Evolutionary conservation across 1,139 yeast genomes (phyloP).

Genomic region (Taphrina communis): DNA sequence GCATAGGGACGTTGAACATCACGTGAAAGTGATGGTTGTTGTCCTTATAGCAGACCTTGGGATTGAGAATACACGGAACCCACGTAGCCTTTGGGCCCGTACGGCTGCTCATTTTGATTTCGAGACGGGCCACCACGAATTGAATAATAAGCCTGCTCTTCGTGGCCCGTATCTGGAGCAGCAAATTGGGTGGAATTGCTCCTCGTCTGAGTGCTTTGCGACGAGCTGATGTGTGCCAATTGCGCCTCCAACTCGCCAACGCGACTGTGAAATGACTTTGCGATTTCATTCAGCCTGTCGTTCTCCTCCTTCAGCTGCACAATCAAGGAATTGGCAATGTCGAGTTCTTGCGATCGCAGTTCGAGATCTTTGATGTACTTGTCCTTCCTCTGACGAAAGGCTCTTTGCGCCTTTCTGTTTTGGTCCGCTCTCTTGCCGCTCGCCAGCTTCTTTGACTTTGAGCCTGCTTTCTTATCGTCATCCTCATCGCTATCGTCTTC

Average conservation of each 20-base stretch:
- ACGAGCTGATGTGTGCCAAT: slow-evolving; percentile 15
- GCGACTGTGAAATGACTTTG: slow-evolving; percentile 35
- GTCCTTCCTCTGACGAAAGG: slow-evolving; percentile 93
- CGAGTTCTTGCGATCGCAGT: slow-evolving; percentile 42
- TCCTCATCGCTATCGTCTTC: slow-evolving; percentile 58
- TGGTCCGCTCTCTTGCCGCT: slow-evolving; percentile 90
- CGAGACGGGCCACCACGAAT: slow-evolving; percentile 16
- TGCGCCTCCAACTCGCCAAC: slow-evolving; percentile 32
- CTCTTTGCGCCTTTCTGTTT: slow-evolving; percentile 96
- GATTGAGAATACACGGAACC: slow-evolving; percentile 25
- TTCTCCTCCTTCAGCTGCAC: slow-evolving; percentile 62
- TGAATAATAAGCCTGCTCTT: slow-evolving; percentile 22
- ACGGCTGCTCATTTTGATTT: slow-evolving; percentile 17
- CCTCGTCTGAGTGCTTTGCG: not conserved
- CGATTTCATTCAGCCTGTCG: slow-evolving; percentile 51
- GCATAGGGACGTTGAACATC: too few relatives aligned
- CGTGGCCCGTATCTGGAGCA: not conserved
- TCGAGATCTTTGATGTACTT: slow-evolving; percentile 84
- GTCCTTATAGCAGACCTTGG: slow-evolving; percentile 14
- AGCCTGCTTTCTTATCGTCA: slow-evolving; percentile 48
- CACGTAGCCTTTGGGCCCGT: slow-evolving; percentile 14
- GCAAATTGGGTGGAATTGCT: not conserved
- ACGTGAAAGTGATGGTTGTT: too few relatives aligned
- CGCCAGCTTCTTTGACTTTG: slow-evolving; percentile 54
- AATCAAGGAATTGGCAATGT: slow-evolving; percentile 60